Conservation (phyloP, 768 basidiomycete genomes). For the Agaricus sinodeliciosus region DNA sequence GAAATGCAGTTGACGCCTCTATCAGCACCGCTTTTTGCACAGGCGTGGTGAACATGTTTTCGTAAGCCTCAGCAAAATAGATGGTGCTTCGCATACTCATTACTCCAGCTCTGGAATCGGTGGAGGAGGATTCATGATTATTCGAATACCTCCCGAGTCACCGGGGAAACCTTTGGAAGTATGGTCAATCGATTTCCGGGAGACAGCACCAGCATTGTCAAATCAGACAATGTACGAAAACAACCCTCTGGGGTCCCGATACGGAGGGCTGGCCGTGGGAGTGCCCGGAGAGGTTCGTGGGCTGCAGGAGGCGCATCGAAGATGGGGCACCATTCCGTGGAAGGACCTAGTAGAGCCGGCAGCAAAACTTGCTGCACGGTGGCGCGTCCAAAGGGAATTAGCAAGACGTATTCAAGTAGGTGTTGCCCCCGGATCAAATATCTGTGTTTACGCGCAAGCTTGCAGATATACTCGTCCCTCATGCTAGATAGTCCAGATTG, state of each 20-base stretch:
- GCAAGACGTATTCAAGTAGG: constrained; percentile 49
- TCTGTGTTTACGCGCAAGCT: background rate
- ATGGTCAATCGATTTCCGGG: constrained; percentile 81
- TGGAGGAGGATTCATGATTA: constrained; percentile 84
- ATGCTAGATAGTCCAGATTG: constrained; percentile 71
- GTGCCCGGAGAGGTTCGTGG: constrained; percentile 91
- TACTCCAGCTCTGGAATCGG: constrained; percentile 66
- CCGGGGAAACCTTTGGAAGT: constrained; percentile 45
- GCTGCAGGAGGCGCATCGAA: constrained; percentile 72
- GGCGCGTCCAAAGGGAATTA: constrained; percentile 75
- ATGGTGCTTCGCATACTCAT: background rate
- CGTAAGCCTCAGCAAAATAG: constrained; percentile 38
- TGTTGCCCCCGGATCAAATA: background rate
- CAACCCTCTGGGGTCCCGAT: constrained; percentile 44
- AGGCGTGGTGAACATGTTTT: constrained; percentile 88
- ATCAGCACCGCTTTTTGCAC: constrained; percentile 74
- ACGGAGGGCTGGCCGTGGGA: constrained; percentile 82
- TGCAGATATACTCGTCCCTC: constrained; percentile 36
- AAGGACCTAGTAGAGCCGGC: constrained; percentile 67
- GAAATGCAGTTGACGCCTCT: constrained; percentile 87
- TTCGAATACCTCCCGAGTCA: constrained; percentile 59
- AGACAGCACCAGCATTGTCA: constrained; percentile 70
- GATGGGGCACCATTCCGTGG: constrained; percentile 85
- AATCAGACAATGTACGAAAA: constrained; percentile 72
- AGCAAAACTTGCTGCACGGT: constrained; percentile 67